Percentiles rank a stretch among this genome's conserved stretches.
These are phyloP conservation scores for Coniochaeta hoffmannii DNA, from an alignment of 2,329 filamentous ascomycete genomes.

Conservation along the genomic window DNA sequence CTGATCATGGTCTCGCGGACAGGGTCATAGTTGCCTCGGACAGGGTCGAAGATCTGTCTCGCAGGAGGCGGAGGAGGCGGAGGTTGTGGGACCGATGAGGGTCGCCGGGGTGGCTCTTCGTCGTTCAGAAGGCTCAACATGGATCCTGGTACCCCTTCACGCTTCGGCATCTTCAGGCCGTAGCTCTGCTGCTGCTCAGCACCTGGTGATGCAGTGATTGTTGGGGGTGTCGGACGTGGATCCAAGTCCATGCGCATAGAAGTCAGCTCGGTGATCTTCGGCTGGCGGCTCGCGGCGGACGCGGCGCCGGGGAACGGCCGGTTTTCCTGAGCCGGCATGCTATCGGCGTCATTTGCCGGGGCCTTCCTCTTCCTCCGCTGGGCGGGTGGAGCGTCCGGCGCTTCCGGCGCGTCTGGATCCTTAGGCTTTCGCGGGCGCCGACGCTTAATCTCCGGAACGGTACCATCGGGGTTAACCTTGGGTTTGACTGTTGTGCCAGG, in stretches of 20 bases:
- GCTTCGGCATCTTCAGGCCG: constrained; percentile 40
- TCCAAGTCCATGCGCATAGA: constrained; percentile 27
- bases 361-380: constrained; percentile 50
- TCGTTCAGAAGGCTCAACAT: constrained; percentile 52
- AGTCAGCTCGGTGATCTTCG: constrained; percentile 33
- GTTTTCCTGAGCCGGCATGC: constrained; percentile 23
- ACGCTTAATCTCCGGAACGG: constrained; percentile 37
- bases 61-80: constrained; percentile 47
- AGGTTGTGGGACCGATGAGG: constrained; percentile 35
- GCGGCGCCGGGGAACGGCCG: constrained; percentile 25
- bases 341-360: constrained; percentile 26
- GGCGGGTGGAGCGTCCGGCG: constrained; percentile 46
- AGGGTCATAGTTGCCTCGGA: constrained; percentile 67
- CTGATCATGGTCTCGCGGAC: constrained; percentile 54
- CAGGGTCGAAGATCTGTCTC: constrained; percentile 80
- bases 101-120: constrained; percentile 35
- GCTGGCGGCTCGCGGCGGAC: constrained; percentile 25
- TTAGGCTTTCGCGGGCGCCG: constrained; percentile 49
- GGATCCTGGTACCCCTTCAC: constrained; percentile 41
- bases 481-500: constrained; percentile 41
- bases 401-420: constrained; percentile 55
- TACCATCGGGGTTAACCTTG: neutral
- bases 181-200: constrained; percentile 15
- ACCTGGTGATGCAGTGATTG: constrained; percentile 5
- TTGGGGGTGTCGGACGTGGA: constrained; percentile 16